Conservation (phyloP, 2,329 filamentous ascomycete genomes). For the Aspergillus cejpii region DNA sequence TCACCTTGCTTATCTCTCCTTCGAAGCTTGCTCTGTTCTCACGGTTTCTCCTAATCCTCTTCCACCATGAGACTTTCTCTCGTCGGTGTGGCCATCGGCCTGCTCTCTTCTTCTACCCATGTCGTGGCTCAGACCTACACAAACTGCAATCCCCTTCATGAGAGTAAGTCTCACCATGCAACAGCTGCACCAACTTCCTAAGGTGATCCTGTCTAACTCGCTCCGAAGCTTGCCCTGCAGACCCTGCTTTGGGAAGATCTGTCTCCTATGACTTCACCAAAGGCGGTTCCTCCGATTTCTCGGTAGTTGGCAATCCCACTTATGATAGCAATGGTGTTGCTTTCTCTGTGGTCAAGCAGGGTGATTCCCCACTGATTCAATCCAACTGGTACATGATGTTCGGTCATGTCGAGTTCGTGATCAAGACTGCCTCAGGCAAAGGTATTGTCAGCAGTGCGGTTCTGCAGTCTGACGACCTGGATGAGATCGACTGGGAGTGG, state of each 20-base stretch:
- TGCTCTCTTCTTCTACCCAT: conserved; percentile 25
- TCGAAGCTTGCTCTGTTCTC: conserved; percentile 2
- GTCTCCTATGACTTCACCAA: conserved; percentile 76
- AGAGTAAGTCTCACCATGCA: conserved; percentile 25
- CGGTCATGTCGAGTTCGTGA: conserved; percentile 74
- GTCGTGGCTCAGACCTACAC: conserved; percentile 41
- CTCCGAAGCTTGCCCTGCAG: conserved; percentile 57
- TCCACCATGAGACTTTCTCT: conserved; percentile 32
- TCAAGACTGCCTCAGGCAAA: conserved; percentile 79
- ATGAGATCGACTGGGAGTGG: conserved; percentile 98
- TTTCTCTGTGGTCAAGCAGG: conserved; percentile 70
- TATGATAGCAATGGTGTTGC: conserved; percentile 71
- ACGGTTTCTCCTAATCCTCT: conserved; percentile 3
- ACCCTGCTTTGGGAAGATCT: conserved; percentile 77
- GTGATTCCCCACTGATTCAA: conserved; percentile 77
- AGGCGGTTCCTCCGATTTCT: conserved; percentile 72
- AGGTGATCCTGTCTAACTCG: conserved; percentile 6
- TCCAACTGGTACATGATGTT: conserved; percentile 99
- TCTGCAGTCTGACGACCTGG: conserved; percentile 80
- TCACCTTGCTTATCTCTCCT: neutral
- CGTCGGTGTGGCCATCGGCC: conserved; percentile 19
- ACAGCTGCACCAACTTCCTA: neutral
- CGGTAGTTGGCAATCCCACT: conserved; percentile 58
- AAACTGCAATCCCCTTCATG: conserved; percentile 39
- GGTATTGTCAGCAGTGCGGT: conserved; percentile 93